Base-by-base conservation (phyloP, 306 rosid species). In the Echinosophora koreensis region DNA sequence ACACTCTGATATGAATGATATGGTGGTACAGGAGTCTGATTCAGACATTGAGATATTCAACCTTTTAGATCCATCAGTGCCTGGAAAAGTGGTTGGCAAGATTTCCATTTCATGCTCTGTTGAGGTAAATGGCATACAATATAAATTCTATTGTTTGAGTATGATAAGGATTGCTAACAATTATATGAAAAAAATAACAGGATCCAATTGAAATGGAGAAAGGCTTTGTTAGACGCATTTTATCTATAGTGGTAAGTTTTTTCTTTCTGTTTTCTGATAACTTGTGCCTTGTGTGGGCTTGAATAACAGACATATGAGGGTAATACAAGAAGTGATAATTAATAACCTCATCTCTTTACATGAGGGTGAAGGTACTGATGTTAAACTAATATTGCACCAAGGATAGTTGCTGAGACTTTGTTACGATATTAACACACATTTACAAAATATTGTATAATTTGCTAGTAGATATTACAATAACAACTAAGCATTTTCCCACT, bases 161-260 rank as follows among this genome's bases (percentile, higher is more conserved):
- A 17, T 76, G 77, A 30, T 72, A 52, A 49, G 18, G 32, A 55
- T 68, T 70, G 78, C 37, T 84, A 67, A 90, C 83, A 74, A 64
- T 55, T 50, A 18, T 16, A 30, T 32, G 54, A 60, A 15, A 77
- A 87, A 72, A 55, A 74, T 80, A 66, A 66, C 97, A 95, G 98
- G 98, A 95, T 71, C 97, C 97, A 38, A 64, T 81, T 71, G 97
- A 95, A 88, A 95, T 93, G 15, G 92, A 92, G 80, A 95, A 87
- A 77, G 71, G 92, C 73, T 92, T 95, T 87, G 95, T 92, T 57
- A 89, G 86, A 69, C 97, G 97, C 76, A 95, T 95, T 82, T 83
- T 95, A 85, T 88, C 98, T 69, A 88, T 92, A 15, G 89, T 95
- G 97, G 98, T 95, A 92, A 78, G 95, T 84, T 87, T 69, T 60